Conservation (phyloP, 768 basidiomycete species). For the Tephrocybe sp. region DNA sequence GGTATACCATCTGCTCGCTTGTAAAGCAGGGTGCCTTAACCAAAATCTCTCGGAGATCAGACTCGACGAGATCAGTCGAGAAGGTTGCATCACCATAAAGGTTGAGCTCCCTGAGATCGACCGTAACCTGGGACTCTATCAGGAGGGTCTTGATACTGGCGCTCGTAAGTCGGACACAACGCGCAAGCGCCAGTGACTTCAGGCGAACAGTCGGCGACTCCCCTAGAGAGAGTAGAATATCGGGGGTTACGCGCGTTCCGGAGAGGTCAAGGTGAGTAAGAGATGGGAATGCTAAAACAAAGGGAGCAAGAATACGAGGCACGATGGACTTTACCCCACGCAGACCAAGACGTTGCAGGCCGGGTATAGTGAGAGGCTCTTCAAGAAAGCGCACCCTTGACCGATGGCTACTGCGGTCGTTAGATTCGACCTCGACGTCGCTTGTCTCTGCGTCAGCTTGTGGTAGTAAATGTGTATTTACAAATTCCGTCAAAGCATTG, state of each 20-base stretch:
- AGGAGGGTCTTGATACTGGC: slow-evolving; percentile 76
- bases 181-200: slow-evolving; percentile 77
- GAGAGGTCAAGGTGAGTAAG: slow-evolving; percentile 92
- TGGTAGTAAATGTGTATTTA: slow-evolving; percentile 59
- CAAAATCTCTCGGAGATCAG: slow-evolving; percentile 69
- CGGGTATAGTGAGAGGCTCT: slow-evolving; percentile 63
- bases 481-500: slow-evolving; percentile 82
- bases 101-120: slow-evolving; percentile 71
- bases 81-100: slow-evolving; percentile 90
- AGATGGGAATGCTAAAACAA: slow-evolving; percentile 79
- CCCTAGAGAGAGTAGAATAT: slow-evolving; percentile 69
- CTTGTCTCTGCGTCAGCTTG: slow-evolving; percentile 38
- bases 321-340: slow-evolving; percentile 81
- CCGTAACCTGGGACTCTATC: slow-evolving; percentile 62
- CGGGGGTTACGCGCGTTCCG: slow-evolving; percentile 77
- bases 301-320: slow-evolving; percentile 64
- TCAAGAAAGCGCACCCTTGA: slow-evolving; percentile 36
- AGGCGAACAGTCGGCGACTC: slow-evolving; percentile 66
- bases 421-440: slow-evolving; percentile 40
- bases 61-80: slow-evolving; percentile 63
- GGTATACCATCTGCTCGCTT: slow-evolving; percentile 73
- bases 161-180: slow-evolving; percentile 83
- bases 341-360: slow-evolving; percentile 75
- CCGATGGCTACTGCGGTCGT: slow-evolving; percentile 26
- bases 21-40: slow-evolving; percentile 77